Evolutionary conservation across 306 rosid genomes (phyloP).

Genomic region (Cucurbita moschata): DNA sequence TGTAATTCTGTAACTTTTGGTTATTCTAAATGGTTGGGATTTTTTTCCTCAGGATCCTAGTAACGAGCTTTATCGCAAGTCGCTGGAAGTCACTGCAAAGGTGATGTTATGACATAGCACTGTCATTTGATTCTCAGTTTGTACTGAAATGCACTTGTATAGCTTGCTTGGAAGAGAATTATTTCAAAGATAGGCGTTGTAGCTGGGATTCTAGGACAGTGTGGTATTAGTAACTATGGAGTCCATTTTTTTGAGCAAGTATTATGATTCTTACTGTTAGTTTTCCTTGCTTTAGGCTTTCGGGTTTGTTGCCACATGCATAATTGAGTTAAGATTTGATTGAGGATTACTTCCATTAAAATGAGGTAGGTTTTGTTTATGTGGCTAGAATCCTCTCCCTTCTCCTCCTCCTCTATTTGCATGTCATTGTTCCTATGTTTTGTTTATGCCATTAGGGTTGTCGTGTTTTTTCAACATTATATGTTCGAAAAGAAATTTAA

Average conservation of each 20-base stretch:
- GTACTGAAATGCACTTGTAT: neutral
- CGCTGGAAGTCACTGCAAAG: slow-evolving; percentile 56
- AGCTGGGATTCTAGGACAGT: neutral
- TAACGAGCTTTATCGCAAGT: slow-evolving; percentile 55
- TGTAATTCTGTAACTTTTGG: neutral
- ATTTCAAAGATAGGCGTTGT: neutral
- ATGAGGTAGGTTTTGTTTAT: neutral
- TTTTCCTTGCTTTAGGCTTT: neutral
- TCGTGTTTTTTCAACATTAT: neutral
- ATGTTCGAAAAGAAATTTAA: neutral
- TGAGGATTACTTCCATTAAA: neutral
- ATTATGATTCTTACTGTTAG: neutral
- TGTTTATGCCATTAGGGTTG: neutral
- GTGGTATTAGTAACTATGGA: neutral
- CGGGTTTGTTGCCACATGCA: neutral
- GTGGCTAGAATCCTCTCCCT: neutral
- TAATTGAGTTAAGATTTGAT: neutral
- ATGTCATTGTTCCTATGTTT: neutral
- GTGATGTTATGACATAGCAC: slow-evolving; percentile 14
- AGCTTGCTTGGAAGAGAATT: neutral
- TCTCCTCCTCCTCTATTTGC: neutral
- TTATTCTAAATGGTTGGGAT: slow-evolving; percentile 9
- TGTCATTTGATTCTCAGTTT: neutral
- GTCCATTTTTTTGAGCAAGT: neutral
- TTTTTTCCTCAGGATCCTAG: slow-evolving; percentile 50